Conservation (phyloP, 257 asterid species). For the Nicotiana tomentosiformis region DNA sequence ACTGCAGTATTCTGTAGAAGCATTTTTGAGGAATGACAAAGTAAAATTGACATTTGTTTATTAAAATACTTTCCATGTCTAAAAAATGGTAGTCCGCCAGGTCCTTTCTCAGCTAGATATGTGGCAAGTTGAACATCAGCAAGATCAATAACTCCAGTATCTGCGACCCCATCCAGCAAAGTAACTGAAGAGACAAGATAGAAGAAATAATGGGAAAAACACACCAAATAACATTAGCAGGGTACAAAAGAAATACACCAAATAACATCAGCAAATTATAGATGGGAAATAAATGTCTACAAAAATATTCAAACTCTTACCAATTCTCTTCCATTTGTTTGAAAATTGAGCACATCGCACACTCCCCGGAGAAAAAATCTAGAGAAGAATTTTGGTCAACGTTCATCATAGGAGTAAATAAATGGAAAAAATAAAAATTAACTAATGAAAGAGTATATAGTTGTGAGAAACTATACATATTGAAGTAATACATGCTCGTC, state of each 20-base stretch:
- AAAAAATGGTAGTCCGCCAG: slow-evolving; percentile 74
- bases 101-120: slow-evolving; percentile 76
- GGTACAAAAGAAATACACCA: not conserved
- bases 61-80: slow-evolving; percentile 53
- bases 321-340: slow-evolving; percentile 70
- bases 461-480: not conserved
- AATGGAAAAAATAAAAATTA: not conserved
- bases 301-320: slow-evolving; percentile 27
- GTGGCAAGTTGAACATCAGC: slow-evolving; percentile 65
- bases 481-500: not conserved
- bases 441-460: not conserved
- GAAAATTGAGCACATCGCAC: slow-evolving; percentile 56
- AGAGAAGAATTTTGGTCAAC: slow-evolving; percentile 16
- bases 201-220: not conserved
- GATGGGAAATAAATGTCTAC: not conserved
- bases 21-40: slow-evolving; percentile 5
- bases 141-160: slow-evolving; percentile 73
- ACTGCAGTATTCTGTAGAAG: not conserved
- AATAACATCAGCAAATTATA: not conserved
- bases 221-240: not conserved
- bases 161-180: slow-evolving; percentile 76
- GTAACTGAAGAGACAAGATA: slow-evolving; percentile 31
- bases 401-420: not conserved
- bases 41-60: not conserved
- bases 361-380: slow-evolving; percentile 81